Evolutionary conservation across 2,329 filamentous ascomycete species (phyloP).

Genomic region (Xylariaceae sp.): DNA sequence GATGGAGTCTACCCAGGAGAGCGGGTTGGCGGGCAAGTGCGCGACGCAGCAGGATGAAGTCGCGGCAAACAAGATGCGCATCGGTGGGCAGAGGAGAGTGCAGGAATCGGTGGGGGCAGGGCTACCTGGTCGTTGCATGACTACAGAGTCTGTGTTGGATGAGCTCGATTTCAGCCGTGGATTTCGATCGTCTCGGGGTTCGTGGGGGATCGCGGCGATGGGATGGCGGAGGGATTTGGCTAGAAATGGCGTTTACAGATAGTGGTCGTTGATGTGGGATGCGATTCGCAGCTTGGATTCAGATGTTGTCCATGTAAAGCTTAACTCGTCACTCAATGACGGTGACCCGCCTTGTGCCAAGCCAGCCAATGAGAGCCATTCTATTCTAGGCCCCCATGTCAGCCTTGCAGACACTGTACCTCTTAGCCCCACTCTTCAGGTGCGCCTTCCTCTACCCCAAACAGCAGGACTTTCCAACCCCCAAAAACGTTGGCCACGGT

Average conservation of each 20-base stretch:
- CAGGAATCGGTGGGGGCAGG: slow-evolving; percentile 19
- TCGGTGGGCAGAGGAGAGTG: slow-evolving; percentile 27
- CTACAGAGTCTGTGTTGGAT: slow-evolving; percentile 26
- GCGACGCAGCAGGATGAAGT: slow-evolving; percentile 24
- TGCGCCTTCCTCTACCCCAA: too few relatives aligned
- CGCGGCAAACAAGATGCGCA: slow-evolving; percentile 26
- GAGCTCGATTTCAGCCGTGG: slow-evolving; percentile 4
- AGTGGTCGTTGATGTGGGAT: too few relatives aligned
- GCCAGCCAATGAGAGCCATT: too few relatives aligned
- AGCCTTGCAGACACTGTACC: too few relatives aligned
- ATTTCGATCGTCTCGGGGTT: slow-evolving; percentile 8
- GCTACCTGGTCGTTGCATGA: slow-evolving; percentile 62
- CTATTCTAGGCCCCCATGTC: too few relatives aligned
- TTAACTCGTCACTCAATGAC: too few relatives aligned
- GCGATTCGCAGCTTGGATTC: too few relatives aligned
- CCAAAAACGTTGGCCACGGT: too few relatives aligned
- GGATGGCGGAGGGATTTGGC: not conserved
- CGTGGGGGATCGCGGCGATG: not conserved
- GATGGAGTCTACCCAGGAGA: slow-evolving; percentile 12
- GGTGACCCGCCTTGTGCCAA: too few relatives aligned
- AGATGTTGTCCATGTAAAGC: too few relatives aligned
- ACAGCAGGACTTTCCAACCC: too few relatives aligned
- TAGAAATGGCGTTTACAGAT: not conserved
- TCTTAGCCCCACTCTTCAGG: too few relatives aligned
- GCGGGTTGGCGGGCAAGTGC: slow-evolving; percentile 16